Evolutionary conservation across 257 asterid species (phyloP).

Genomic region (Cinchona pubescens): DNA sequence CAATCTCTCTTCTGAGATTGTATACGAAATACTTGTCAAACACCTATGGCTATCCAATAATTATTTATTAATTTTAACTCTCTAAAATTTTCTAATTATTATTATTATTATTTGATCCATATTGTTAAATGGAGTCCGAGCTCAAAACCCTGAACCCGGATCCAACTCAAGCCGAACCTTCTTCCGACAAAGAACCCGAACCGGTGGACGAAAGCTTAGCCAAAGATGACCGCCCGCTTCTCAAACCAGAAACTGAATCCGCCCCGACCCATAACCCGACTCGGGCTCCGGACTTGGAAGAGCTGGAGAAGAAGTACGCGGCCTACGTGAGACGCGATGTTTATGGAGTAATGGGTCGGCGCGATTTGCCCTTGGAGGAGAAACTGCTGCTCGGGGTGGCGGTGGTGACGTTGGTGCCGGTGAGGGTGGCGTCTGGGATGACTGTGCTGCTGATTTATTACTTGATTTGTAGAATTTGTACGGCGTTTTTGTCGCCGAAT

Average conservation of each 20-base stretch:
- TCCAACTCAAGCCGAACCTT: slow-evolving; percentile 12
- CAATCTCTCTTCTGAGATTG: neutral
- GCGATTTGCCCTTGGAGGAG: slow-evolving; percentile 56
- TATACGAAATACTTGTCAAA: no score
- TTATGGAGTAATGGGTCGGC: slow-evolving; percentile 82
- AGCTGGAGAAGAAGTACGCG: slow-evolving; percentile 68
- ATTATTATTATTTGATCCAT: neutral
- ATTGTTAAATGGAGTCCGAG: slow-evolving; percentile 54
- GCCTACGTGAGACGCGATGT: slow-evolving; percentile 68
- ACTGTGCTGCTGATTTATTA: slow-evolving; percentile 59
- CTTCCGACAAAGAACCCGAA: slow-evolving; percentile 26
- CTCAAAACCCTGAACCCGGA: slow-evolving; percentile 43
- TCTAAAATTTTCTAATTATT: neutral
- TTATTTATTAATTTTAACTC: no score
- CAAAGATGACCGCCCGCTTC: slow-evolving; percentile 64
- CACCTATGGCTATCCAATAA: neutral
- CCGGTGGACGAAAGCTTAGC: slow-evolving; percentile 19
- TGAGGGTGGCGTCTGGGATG: slow-evolving; percentile 51
- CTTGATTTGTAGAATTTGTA: slow-evolving; percentile 71
- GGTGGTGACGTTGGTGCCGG: slow-evolving; percentile 56
- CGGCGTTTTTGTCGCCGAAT: slow-evolving; percentile 61
- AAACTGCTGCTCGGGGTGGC: slow-evolving; percentile 56
- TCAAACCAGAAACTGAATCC: slow-evolving; percentile 44
- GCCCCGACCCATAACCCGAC: slow-evolving; percentile 15
- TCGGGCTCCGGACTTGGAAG: slow-evolving; percentile 42